These are phyloP conservation scores for Cercospora canescens DNA, from an alignment of 2,329 filamentous ascomycete genomes.

Conservation along the genomic window DNA sequence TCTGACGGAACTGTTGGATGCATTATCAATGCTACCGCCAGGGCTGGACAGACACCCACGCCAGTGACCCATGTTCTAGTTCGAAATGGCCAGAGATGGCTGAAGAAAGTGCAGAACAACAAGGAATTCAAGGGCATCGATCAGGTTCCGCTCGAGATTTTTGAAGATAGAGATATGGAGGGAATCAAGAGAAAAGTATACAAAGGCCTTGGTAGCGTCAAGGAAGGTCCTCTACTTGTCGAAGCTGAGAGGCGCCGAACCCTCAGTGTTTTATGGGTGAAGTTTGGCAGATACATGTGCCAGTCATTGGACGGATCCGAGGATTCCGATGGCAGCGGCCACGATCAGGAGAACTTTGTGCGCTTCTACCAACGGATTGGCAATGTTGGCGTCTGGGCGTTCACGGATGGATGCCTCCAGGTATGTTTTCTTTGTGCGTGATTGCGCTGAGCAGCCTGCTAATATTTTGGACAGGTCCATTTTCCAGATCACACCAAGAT, in stretches of 20 bases:
- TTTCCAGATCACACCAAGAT: constrained; percentile 88
- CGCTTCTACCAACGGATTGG: constrained; percentile 81
- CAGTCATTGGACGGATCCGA: constrained; percentile 47
- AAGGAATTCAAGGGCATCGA: constrained; percentile 62
- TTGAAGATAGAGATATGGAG: constrained; percentile 66
- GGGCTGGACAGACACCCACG: constrained; percentile 31
- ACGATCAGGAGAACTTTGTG: constrained; percentile 57
- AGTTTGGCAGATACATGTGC: constrained; percentile 70
- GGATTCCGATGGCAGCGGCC: constrained; percentile 28
- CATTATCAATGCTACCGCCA: constrained; percentile 49
- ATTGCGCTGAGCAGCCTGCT: constrained; percentile 4
- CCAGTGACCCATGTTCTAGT: constrained; percentile 73
- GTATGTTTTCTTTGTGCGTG: constrained; percentile 42
- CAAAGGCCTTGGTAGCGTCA: constrained; percentile 44
- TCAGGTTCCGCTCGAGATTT: constrained; percentile 63
- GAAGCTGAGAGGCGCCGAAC: constrained; percentile 52
- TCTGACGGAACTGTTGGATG: constrained; percentile 80
- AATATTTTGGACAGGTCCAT: constrained; percentile 62
- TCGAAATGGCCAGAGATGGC: constrained; percentile 68
- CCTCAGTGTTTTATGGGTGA: constrained; percentile 63
- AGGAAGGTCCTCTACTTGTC: constrained; percentile 31
- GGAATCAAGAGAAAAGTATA: constrained; percentile 62
- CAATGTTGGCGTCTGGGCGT: constrained; percentile 79
- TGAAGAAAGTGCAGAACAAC: constrained; percentile 41
- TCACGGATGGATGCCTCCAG: constrained; percentile 76